phyloP scores from a whole-genome alignment of 2,329 filamentous ascomycete species.

The Clonostachys rosea region DNA sequence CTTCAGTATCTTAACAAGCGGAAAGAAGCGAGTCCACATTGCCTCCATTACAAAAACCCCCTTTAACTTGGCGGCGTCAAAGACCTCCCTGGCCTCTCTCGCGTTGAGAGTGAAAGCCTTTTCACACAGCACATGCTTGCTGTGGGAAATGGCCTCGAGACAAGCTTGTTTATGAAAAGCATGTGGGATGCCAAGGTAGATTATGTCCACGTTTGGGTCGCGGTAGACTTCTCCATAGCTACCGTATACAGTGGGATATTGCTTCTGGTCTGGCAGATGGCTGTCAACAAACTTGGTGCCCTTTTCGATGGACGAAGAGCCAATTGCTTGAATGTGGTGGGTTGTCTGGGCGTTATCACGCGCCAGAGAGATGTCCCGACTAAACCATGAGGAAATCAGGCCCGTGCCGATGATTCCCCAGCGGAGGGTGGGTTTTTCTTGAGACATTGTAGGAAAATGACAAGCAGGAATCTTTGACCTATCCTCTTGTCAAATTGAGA shows the following conservation, averaged over 20 bases:
- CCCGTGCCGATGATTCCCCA: constrained; percentile 30
- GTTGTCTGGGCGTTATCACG: constrained; percentile 25
- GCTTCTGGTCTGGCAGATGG: constrained; percentile 17
- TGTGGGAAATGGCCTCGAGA: constrained; percentile 32
- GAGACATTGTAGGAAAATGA: neutral
- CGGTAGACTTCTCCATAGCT: constrained; percentile 31
- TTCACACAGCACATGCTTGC: constrained; percentile 39
- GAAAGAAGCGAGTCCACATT: constrained; percentile 38
- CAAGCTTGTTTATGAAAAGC: constrained; percentile 36
- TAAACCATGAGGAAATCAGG: constrained; percentile 23
- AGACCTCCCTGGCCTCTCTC: constrained; percentile 28
- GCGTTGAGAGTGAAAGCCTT: constrained; percentile 37
- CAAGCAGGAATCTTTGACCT: no score
- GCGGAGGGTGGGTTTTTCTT: constrained; percentile 11
- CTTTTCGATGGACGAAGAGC: constrained; percentile 29
- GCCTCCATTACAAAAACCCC: constrained; percentile 39
- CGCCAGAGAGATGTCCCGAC: constrained; percentile 28
- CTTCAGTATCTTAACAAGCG: constrained; percentile 25
- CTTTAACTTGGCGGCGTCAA: constrained; percentile 27
- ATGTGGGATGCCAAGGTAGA: constrained; percentile 41
- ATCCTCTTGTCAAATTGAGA: no score
- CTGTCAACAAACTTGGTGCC: constrained; percentile 25
- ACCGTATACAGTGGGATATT: constrained; percentile 24
- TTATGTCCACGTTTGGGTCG: constrained; percentile 33
- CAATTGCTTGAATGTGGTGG: constrained; percentile 34